Evolutionary conservation across 164 flowering plant genomes (phyloP).

Genomic region (Magnolia officinalis): DNA sequence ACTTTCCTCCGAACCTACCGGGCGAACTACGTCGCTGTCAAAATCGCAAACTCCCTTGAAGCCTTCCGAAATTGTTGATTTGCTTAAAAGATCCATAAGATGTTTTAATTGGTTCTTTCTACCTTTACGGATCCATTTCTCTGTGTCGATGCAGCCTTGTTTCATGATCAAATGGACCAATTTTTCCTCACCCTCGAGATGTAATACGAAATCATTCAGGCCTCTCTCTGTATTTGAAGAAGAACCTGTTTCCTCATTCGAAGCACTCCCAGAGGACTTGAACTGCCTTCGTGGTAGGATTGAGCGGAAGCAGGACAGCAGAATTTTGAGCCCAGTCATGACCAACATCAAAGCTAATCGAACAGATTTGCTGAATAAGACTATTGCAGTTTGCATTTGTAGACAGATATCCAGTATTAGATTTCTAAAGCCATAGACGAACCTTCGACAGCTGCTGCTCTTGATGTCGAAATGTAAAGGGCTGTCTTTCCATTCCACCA

Average conservation of each 20-base stretch:
- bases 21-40: conserved; percentile 41
- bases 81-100: conserved; percentile 37
- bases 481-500: conserved; percentile 19
- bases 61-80: conserved; percentile 11
- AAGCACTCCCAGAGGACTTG: neutral
- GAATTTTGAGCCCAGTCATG: conserved; percentile 13
- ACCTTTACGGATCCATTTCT: conserved; percentile 37
- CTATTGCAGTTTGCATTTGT: conserved; percentile 32
- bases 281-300: too few relatives aligned
- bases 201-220: conserved; percentile 26
- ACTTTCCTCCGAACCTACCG: conserved; percentile 24
- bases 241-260: neutral
- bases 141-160: conserved; percentile 31
- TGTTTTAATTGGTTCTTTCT: conserved; percentile 36
- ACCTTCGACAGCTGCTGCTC: neutral
- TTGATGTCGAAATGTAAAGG: conserved; percentile 2
- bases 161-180: conserved; percentile 39
- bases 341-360: conserved; percentile 24
- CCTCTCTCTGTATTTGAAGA: neutral
- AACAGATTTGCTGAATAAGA: conserved; percentile 37
- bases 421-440: neutral
- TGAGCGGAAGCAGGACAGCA: neutral
- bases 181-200: conserved; percentile 60
- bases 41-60: conserved; percentile 42
- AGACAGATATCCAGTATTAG: conserved; percentile 25